These are phyloP conservation scores for Termitomyces sp. DNA, from an alignment of 768 basidiomycete genomes.

Conservation along the genomic window DNA sequence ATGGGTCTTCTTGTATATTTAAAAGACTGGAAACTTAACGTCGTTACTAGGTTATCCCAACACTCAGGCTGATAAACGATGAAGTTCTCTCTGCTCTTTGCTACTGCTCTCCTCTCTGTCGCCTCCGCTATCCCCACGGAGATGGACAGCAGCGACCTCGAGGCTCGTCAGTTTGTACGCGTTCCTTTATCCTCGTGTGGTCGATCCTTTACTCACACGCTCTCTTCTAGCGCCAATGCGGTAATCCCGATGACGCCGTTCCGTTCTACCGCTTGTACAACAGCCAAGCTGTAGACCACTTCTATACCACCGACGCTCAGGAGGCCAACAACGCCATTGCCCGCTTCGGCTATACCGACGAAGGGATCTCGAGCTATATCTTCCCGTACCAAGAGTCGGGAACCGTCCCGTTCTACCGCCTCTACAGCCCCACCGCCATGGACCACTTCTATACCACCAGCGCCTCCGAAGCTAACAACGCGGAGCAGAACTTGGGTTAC, in stretches of 20 bases:
- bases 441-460: constrained; percentile 26
- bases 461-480: constrained; percentile 14
- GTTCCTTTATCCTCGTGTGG: too few relatives aligned
- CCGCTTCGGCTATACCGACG: background rate
- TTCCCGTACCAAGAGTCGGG: constrained; percentile 9
- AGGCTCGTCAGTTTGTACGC: constrained; percentile 2
- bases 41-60: background rate
- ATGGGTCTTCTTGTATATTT: background rate
- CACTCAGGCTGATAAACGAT: constrained; percentile 1
- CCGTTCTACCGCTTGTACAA: constrained; percentile 8
- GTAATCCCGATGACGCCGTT: background rate
- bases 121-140: background rate
- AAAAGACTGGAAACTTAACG: background rate
- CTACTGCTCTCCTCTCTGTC: constrained; percentile 1
- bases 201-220: background rate
- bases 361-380: constrained; percentile 15
- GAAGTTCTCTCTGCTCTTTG: constrained; percentile 8
- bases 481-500: constrained; percentile 11
- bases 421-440: constrained; percentile 12
- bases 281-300: constrained; percentile 9
- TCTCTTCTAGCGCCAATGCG: background rate
- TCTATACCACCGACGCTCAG: constrained; percentile 12
- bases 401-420: constrained; percentile 22
- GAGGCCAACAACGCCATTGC: constrained; percentile 12
- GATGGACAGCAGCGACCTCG: background rate